Evolutionary conservation across 305 asterid genomes (phyloP).

Genomic region (Fraxinus platypoda): DNA sequence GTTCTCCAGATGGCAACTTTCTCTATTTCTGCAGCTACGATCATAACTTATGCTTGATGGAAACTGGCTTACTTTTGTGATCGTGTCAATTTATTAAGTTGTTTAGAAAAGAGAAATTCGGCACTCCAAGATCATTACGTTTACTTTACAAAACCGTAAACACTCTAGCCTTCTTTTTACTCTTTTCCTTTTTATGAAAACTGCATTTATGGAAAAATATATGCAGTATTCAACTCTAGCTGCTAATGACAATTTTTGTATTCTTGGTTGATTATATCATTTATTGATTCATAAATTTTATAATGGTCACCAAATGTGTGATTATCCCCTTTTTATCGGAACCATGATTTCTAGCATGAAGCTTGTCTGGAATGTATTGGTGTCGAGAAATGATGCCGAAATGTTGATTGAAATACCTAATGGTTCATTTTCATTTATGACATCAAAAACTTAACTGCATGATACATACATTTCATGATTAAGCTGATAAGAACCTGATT

Average conservation of each 20-base stretch:
- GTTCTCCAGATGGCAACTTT: not conserved
- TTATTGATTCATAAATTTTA: not conserved
- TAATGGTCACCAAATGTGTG: too few relatives aligned
- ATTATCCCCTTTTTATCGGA: too few relatives aligned
- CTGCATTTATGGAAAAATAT: not conserved
- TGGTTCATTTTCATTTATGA: not conserved
- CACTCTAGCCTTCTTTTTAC: not conserved
- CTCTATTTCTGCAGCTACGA: not conserved
- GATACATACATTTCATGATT: not conserved
- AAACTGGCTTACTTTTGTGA: not conserved
- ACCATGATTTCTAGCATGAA: too few relatives aligned
- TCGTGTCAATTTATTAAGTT: not conserved
- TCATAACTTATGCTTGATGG: not conserved
- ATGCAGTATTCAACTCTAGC: not conserved
- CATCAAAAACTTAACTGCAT: not conserved
- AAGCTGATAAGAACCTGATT: too few relatives aligned
- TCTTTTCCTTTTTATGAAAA: not conserved
- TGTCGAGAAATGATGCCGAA: not conserved
- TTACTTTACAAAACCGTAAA: slow-evolving; percentile 29
- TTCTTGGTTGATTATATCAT: not conserved
- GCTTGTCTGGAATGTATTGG: too few relatives aligned
- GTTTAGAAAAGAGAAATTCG: not conserved
- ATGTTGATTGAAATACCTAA: not conserved
- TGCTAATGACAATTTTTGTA: not conserved
- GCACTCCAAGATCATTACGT: not conserved